Evolutionary conservation across 441 rosid genomes (phyloP).

Genomic region (Populus hybrid): DNA sequence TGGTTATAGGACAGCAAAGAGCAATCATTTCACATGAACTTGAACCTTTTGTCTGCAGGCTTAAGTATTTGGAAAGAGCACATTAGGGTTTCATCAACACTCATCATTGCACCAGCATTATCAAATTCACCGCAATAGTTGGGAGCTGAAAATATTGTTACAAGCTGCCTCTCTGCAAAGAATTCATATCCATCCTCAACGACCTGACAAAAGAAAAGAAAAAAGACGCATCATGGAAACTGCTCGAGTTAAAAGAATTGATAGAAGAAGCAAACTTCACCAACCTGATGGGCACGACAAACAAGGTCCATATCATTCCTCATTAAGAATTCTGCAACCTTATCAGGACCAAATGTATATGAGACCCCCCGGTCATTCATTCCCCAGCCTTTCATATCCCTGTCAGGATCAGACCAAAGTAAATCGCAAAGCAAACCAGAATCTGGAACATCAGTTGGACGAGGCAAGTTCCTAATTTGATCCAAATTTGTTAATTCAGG

Average conservation of each 20-base stretch:
- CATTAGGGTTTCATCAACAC: slow-evolving; percentile 67
- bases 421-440: slow-evolving; percentile 88
- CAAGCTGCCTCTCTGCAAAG: slow-evolving; percentile 90
- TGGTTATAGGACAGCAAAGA: not conserved
- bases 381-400: slow-evolving; percentile 88
- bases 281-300: slow-evolving; percentile 96
- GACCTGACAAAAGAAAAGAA: slow-evolving; percentile 41
- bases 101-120: too few species aligned
- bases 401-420: slow-evolving; percentile 96
- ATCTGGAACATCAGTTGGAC: slow-evolving; percentile 83
- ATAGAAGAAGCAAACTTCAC: slow-evolving; percentile 4
- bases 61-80: slow-evolving; percentile 96
- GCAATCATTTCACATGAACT: slow-evolving; percentile 41
- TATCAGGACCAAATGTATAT: slow-evolving; percentile 36
- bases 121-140: too few species aligned
- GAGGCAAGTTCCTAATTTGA: slow-evolving; percentile 67
- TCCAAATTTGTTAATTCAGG: slow-evolving; percentile 58
- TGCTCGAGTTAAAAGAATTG: not conserved
- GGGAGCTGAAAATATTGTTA: too few species aligned
- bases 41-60: slow-evolving; percentile 78
- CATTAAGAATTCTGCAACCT: slow-evolving; percentile 51
- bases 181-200: slow-evolving; percentile 98
- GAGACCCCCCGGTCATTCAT: slow-evolving; percentile 96
- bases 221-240: not conserved
- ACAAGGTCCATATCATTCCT: slow-evolving; percentile 88